phyloP scores from a whole-genome alignment of 805 yeast genomes.

The Saccharomyces paradoxus region DNA sequence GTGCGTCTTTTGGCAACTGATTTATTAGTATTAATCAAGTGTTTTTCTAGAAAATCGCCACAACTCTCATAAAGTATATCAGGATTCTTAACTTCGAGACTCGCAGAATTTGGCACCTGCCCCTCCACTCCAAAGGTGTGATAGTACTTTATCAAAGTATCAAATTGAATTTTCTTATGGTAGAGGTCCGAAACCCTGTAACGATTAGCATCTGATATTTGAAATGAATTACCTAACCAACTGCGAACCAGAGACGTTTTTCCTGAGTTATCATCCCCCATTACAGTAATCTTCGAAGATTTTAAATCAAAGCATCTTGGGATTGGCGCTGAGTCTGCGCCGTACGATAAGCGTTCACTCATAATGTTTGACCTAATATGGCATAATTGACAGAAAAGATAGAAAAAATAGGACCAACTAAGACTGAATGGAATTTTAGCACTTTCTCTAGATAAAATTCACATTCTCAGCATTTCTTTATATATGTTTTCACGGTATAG shows the following conservation, averaged over 20 bases:
- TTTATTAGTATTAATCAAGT: neutral
- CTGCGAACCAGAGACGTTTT: constrained; percentile 21
- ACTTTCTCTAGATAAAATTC: neutral
- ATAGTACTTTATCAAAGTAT: neutral
- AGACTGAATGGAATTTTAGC: neutral
- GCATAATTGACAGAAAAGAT: too few relatives aligned
- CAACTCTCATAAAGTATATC: neutral
- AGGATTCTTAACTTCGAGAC: too few relatives aligned
- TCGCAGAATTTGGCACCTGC: too few relatives aligned
- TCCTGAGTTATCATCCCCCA: constrained; percentile 21
- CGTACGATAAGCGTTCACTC: constrained; percentile 8
- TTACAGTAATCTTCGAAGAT: constrained; percentile 17
- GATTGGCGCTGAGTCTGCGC: constrained; percentile 1
- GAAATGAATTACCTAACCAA: constrained; percentile 12
- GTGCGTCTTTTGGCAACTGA: constrained; percentile 1
- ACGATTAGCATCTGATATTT: neutral
- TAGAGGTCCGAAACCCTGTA: constrained; percentile 12
- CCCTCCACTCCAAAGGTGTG: neutral
- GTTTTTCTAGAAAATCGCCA: neutral
- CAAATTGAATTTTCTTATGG: constrained; percentile 5
- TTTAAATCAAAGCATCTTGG: constrained; percentile 17
- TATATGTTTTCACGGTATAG: too few relatives aligned
- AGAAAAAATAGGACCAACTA: neutral
- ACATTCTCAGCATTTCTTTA: neutral
- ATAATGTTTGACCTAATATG: neutral